A percentile compares a stretch with the other conserved stretches of the same genome.
Conservation (phyloP, 345 rosid genomes). For the Aegle marmelos region DNA sequence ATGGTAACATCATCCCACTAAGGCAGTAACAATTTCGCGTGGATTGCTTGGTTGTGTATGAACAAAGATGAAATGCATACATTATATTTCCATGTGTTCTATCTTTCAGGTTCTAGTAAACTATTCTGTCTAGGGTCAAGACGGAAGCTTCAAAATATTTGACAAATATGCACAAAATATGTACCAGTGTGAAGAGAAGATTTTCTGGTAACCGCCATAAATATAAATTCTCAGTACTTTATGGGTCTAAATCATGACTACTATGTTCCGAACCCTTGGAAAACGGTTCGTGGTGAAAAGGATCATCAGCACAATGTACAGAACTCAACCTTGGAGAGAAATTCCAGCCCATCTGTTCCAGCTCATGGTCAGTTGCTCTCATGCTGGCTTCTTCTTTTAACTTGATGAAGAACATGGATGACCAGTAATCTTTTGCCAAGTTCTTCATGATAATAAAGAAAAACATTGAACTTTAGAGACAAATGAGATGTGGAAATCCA, state of each 20-base stretch:
- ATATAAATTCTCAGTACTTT: neutral
- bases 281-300: constrained; percentile 68
- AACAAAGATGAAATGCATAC: neutral
- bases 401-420: constrained; percentile 69
- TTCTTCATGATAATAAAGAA: constrained; percentile 38
- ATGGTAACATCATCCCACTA: neutral
- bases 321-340: constrained; percentile 76
- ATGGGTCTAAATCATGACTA: constrained; percentile 5
- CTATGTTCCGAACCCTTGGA: constrained; percentile 34
- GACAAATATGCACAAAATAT: neutral
- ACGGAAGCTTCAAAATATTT: neutral
- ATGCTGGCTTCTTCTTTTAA: constrained; percentile 66
- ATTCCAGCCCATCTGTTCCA: constrained; percentile 55
- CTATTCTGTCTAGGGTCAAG: neutral
- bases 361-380: constrained; percentile 37
- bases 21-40: neutral
- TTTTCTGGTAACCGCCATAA: neutral
- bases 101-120: neutral
- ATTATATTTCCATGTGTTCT: neutral
- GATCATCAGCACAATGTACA: constrained; percentile 74
- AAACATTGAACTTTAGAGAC: neutral
- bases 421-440: constrained; percentile 80
- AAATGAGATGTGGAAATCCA: neutral
- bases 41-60: neutral
- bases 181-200: neutral